Conservation (phyloP, 768 basidiomycete species). For the Lactarius akahatsu region DNA sequence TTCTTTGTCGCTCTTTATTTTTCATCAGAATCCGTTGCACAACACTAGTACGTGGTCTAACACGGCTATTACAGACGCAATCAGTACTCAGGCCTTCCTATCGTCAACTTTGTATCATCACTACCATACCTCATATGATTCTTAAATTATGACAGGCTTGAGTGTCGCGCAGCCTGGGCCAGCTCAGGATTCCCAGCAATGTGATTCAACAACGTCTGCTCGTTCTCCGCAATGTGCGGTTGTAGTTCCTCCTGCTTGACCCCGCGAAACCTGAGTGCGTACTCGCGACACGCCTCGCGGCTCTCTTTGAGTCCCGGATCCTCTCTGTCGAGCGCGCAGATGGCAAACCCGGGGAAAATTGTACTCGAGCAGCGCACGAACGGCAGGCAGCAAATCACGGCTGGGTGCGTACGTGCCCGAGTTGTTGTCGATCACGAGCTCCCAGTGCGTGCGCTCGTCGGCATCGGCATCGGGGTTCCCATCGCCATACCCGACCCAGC, state of each 20-base stretch:
- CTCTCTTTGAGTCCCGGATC: slow-evolving; percentile 59
- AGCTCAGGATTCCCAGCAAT: slow-evolving; percentile 20
- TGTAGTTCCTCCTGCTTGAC: slow-evolving; percentile 59
- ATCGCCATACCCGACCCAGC: slow-evolving; percentile 65
- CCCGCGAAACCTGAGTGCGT: slow-evolving; percentile 61
- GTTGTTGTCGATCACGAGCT: slow-evolving; percentile 84
- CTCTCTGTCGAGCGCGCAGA: slow-evolving; percentile 54
- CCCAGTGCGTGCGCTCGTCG: slow-evolving; percentile 49
- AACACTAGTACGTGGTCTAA: neutral
- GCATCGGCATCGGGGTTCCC: slow-evolving; percentile 52
- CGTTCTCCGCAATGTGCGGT: slow-evolving; percentile 57
- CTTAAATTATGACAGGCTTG: slow-evolving; percentile 2
- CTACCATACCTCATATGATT: slow-evolving; percentile 1
- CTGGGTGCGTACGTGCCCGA: slow-evolving; percentile 84
- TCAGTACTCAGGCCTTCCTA: neutral
- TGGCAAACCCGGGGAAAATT: slow-evolving; percentile 72
- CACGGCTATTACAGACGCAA: neutral
- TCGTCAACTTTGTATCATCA: slow-evolving; percentile 1
- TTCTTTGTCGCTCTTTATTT: slow-evolving; percentile 8
- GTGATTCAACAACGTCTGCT: slow-evolving; percentile 48
- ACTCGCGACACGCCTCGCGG: slow-evolving; percentile 63
- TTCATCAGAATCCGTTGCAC: slow-evolving; percentile 2
- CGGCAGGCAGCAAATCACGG: slow-evolving; percentile 53
- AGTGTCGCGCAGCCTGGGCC: neutral
- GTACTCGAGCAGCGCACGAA: slow-evolving; percentile 63